phyloP scores from a whole-genome alignment of 768 basidiomycete genomes.

The Termitomyces sp. region DNA sequence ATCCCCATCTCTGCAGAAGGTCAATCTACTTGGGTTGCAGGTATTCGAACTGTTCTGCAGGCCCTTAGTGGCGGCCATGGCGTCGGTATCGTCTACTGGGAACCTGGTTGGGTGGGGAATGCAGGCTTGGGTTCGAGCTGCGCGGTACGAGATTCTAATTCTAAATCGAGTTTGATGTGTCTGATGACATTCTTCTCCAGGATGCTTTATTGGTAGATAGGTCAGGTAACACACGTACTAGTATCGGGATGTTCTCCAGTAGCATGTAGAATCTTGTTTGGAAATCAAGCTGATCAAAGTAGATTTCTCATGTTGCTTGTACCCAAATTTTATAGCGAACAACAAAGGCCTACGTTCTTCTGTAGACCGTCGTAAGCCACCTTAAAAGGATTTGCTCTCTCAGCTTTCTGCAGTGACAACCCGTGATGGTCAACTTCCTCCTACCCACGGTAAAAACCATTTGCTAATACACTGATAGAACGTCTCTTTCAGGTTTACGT shows the following conservation, averaged over 20 bases:
- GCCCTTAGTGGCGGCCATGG: slow-evolving; percentile 46
- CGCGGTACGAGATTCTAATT: slow-evolving; percentile 23
- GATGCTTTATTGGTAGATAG: slow-evolving; percentile 48
- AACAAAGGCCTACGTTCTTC: too few species aligned
- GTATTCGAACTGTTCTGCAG: slow-evolving; percentile 43
- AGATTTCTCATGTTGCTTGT: too few species aligned
- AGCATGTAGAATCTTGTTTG: slow-evolving; percentile 23
- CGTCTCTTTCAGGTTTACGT: too few species aligned
- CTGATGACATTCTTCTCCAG: slow-evolving; percentile 19
- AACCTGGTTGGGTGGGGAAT: slow-evolving; percentile 62
- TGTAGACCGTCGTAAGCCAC: too few species aligned
- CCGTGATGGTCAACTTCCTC: too few species aligned
- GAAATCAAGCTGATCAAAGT: neutral
- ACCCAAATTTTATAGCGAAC: neutral
- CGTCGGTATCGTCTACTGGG: slow-evolving; percentile 57
- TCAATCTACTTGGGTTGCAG: slow-evolving; percentile 49
- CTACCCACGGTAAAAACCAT: too few species aligned
- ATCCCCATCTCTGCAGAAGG: slow-evolving; percentile 47
- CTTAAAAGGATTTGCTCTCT: too few species aligned
- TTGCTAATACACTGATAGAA: too few species aligned
- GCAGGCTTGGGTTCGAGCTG: slow-evolving; percentile 42
- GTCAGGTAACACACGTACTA: slow-evolving; percentile 38
- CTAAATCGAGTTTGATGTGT: neutral
- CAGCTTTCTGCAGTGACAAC: too few species aligned
- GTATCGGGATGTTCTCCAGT: slow-evolving; percentile 35